phyloP scores from a whole-genome alignment of 208 protist genomes.

The Wallacemonas rigidus region DNA sequence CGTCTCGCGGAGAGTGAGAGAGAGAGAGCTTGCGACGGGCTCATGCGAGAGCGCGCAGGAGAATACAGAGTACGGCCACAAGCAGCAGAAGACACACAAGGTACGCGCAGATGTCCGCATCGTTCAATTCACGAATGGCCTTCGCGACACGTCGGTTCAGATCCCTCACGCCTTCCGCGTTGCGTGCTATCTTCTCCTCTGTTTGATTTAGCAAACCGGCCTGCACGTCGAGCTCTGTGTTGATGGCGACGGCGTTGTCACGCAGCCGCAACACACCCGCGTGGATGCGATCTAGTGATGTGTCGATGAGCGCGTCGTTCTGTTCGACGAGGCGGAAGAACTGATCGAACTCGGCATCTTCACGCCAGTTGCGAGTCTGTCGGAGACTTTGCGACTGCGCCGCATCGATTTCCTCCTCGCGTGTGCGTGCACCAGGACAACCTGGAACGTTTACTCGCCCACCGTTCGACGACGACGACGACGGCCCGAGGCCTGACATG shows the following conservation, averaged over 20 bases:
- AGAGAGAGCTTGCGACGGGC: not conserved
- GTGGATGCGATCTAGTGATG: constrained; percentile 62
- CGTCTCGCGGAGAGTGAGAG: not conserved
- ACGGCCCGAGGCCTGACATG: not conserved
- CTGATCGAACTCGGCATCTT: constrained; percentile 66
- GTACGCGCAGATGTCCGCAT: constrained; percentile 58
- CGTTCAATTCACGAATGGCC: constrained; percentile 54
- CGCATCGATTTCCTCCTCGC: not conserved
- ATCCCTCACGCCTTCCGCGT: constrained; percentile 38
- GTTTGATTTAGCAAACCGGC: constrained; percentile 52
- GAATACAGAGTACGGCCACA: constrained; percentile 37
- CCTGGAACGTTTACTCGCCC: not conserved
- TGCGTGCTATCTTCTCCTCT: constrained; percentile 39
- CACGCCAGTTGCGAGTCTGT: constrained; percentile 29
- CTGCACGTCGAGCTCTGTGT: constrained; percentile 64
- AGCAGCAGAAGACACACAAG: constrained; percentile 44
- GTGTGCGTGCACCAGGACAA: not conserved
- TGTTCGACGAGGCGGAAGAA: constrained; percentile 58
- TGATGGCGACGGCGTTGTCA: constrained; percentile 60
- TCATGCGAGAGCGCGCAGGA: constrained; percentile 27
- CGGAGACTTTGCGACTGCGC: not conserved
- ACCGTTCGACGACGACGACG: not conserved
- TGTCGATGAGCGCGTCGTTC: constrained; percentile 65
- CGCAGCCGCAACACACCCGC: constrained; percentile 55
- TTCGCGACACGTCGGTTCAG: constrained; percentile 60